Base-by-base conservation (phyloP, 208 protist species). In the Crithidia sp. region DNA sequence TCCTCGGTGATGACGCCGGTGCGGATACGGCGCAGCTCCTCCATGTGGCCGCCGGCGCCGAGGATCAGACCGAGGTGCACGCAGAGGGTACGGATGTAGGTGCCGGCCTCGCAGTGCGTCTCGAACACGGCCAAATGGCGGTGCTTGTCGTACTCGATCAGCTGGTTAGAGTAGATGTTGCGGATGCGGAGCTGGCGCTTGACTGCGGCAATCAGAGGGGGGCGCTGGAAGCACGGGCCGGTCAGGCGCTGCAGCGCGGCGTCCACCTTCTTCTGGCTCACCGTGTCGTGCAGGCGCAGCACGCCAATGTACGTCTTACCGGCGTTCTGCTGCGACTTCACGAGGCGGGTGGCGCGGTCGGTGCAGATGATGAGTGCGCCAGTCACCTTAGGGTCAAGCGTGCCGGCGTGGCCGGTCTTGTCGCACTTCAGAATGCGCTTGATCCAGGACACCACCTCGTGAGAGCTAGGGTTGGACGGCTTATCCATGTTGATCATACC, bases 401-500 rank as follows among this genome's bases (percentile, higher is more conserved):
- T 99, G 70, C 99, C 99, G 56, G 89, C 94, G 90, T 99, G 99
- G 52, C 99, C 99, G 53, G 99, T 99, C 88, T 99, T 99, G 56
- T 99, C 98, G 76, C 88, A 93, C 70, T 91, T 95, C 7, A 99
- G 82, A 77, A 99, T 99, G 5, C 97, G 89, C 71, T 98, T 98
- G 66, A 99, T 97, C 99, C 99, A 99, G 4, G 99, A 98, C 16
- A 99, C 99, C 72, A 99, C 99, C 88, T 99, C 99, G 84, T 99
- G 99, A 57, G 98, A 99, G 52, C 98, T 99, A 77, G 99, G 99
- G 82, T 99, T 99, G 13, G 99, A 98, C 10, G 99, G 99, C 87
- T 99, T 99, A 87, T 99, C 99, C 50, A 99, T 95, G 90, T 99
- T 99, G 83, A 99, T 99, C 77, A 99, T 97, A 78, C 99, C 99